Evolutionary conservation across 306 rosid genomes (phyloP), one percentile per base, ranked within the genome.

Genomic region (Albizia julibrissin): DNA sequence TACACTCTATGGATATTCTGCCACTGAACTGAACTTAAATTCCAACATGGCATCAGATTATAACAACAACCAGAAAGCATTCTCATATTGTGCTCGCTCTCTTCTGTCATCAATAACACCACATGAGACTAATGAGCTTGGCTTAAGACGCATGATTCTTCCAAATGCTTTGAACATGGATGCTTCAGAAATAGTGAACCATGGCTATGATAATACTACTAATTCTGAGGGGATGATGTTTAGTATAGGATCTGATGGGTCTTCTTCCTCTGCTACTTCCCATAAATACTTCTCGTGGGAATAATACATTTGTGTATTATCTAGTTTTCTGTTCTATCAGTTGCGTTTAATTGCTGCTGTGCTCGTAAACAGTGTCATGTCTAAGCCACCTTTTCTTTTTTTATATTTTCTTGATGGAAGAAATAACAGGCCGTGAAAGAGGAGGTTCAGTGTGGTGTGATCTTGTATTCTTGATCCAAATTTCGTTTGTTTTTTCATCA

Each of bases 101-200:
- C 93, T 88, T 90, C 93, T 90, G 91, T 90, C 93, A 90, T 64
- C 75, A 62, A 82, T 88, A 62, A 85, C 85, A 79, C 87, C 86
- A 81, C 73, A 81, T 68, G 83, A 52, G 46, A 47, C 54, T 19
- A 66, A 78, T 76, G 89, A 87, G 80, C 79, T 80, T 64, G 84
- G 83, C 64, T 67, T 83, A 72, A 83, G 82, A 80, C 80, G 79
- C 83, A 77, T 43, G 69, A 64, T 79, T 77, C 87, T 62, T 58
- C 69, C 89, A 81, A 85, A 81, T 78, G 69, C 77, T 71, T 82
- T 73, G 78, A 46, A 68, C 67, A 68, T 70, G 79, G 47, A 62
- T 52, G 77, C 65, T 39, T 64, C 86, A 19, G 86, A 77, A 75
- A 72, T 85, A 22, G 33, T 11, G 66, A 59, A 16, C 33, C 33